A percentile compares a stretch with the other conserved stretches of the same genome.
These are phyloP conservation scores for Nadsonia commutata DNA, from an alignment of 1,139 yeast species.

Conservation along the genomic window DNA sequence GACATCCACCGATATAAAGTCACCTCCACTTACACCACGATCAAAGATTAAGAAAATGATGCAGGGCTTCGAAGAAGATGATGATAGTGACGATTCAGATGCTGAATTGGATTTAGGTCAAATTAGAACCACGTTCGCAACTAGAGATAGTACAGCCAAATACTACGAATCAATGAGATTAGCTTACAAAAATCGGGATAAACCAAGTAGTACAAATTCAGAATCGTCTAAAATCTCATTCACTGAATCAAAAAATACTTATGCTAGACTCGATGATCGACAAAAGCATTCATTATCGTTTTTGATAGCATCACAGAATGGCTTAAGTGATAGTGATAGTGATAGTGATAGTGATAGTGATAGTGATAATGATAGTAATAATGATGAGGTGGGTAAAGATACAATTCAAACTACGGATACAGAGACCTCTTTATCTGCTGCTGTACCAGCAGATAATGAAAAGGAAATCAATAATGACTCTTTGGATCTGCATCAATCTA, in stretches of 20 bases:
- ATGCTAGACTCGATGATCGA: background rate
- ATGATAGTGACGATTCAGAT: slow-evolving; percentile 14
- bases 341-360: background rate
- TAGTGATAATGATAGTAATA: slow-evolving; percentile 2
- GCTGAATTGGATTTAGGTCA: slow-evolving; percentile 9
- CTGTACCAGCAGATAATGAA: no score
- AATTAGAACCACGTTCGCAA: background rate
- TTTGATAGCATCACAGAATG: background rate
- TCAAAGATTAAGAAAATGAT: background rate
- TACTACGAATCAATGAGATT: background rate
- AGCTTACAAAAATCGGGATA: background rate
- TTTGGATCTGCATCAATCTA: no score
- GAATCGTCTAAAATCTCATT: no score
- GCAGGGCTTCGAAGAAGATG: slow-evolving; percentile 7
- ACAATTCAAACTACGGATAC: no score
- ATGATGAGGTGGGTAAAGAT: no score
- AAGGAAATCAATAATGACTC: no score
- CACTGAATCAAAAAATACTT: no score
- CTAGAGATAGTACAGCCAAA: background rate
- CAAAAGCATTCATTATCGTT: background rate
- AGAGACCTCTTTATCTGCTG: no score
- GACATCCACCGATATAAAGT: background rate
- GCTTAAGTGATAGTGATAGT: background rate
- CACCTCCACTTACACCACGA: background rate
- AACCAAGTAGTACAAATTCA: no score